Evolutionary conservation across 2,329 filamentous ascomycete species (phyloP).

Genomic region (Phaeosphaeria sp.): DNA sequence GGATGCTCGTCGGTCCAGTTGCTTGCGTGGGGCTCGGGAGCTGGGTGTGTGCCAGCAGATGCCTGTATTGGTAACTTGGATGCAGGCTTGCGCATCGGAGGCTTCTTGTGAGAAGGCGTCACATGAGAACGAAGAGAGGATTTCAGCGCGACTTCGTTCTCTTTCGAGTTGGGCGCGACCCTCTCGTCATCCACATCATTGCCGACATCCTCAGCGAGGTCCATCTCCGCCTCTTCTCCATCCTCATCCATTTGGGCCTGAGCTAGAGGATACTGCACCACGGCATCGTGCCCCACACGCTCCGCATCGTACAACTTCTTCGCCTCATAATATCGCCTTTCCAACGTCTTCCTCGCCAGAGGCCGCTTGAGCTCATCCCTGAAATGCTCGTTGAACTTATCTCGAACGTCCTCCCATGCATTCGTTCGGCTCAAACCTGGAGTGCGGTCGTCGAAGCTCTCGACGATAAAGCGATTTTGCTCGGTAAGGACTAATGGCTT

Average conservation of each 20-base stretch:
- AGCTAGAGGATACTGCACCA: not conserved
- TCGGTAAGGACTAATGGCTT: not conserved
- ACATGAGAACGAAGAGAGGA: too few relatives aligned
- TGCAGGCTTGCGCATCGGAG: too few relatives aligned
- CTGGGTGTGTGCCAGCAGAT: not conserved
- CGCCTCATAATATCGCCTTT: slow-evolving; percentile 1
- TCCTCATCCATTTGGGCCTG: not conserved
- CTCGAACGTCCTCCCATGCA: slow-evolving; percentile 1
- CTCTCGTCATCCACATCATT: not conserved
- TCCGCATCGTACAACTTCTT: slow-evolving; percentile 6
- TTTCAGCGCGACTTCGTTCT: too few relatives aligned
- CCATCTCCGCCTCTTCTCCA: not conserved
- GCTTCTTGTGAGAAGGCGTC: too few relatives aligned
- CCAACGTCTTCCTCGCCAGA: slow-evolving; percentile 4
- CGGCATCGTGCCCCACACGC: not conserved
- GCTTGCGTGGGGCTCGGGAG: too few relatives aligned
- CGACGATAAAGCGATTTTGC: slow-evolving; percentile 5
- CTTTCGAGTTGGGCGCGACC: not conserved
- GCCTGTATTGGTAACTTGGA: too few relatives aligned
- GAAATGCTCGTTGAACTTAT: slow-evolving; percentile 8
- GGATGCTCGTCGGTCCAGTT: not conserved
- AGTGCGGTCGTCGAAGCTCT: slow-evolving; percentile 7
- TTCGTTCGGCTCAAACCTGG: slow-evolving; percentile 4
- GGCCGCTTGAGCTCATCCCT: not conserved
- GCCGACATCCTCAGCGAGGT: not conserved